Evolutionary conservation across 2,329 filamentous ascomycete genomes (phyloP), one percentile per base, ranked within the genome.

Genomic region (Colletotrichum siamense): DNA sequence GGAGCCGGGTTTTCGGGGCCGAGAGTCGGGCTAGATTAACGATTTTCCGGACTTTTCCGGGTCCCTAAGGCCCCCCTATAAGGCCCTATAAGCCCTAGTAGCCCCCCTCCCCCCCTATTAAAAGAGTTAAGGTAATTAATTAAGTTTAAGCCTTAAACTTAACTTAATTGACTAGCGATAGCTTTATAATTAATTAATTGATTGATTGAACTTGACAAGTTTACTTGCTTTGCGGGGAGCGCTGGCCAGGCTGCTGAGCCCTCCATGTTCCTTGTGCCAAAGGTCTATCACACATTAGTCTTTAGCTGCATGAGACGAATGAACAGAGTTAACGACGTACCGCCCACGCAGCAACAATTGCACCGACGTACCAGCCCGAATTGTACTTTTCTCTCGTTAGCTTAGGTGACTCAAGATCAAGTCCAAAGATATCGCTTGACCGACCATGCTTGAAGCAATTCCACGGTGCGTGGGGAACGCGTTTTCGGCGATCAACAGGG

Each of bases 181-280:
- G n/a, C n/a, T n/a, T n/a, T n/a, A n/a, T n/a, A n/a, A n/a, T n/a
- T n/a, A n/a, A n/a, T n/a, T n/a, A n/a, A n/a, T n/a, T n/a, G n/a
- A n/a, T n/a, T n/a, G n/a, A n/a, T n/a, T n/a, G n/a, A n/a, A n/a
- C n/a, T n/a, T n/a, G n/a, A n/a, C n/a, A n/a, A n/a, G n/a, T n/a
- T n/a, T n/a, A n/a, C n/a, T n/a, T n/a, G n/a, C n/a, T n/a, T n/a
- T n/a, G n/a, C n/a, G n/a, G n/a, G n/a, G n/a, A n/a, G n/a, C n/a
- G n/a, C n/a, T n/a, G n/a, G 84, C 88, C 89, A 90, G n/a, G 86
- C 84, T 87, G 87, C 89, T 67, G 82, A 83, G 69, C 79, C 83
- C 10, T 75, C 32, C 22, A 86, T 85, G 57, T 83, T 83, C 26
- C 85, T 82, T 1, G 85, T 88, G 22, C 87, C 87, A 63, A 84